Base-by-base conservation (phyloP, 768 basidiomycete genomes). In the Trametes meyenii region DNA sequence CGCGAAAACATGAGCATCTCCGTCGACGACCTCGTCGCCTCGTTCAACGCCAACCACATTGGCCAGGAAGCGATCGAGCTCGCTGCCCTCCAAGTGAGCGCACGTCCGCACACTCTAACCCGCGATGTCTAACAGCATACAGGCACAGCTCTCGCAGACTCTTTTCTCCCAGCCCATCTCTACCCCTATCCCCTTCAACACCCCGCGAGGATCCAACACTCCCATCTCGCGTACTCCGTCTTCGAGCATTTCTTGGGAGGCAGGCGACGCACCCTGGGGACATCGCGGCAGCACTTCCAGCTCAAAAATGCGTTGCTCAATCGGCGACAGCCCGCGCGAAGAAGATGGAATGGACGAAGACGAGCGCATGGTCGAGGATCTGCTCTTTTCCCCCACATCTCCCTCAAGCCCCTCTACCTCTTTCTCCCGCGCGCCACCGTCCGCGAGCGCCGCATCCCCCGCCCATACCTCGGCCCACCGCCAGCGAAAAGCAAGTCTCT, bases 21-120 rank as follows among this genome's bases (percentile, higher is more conserved):
- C 48, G 74, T 82, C 39, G 81, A 82, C 69, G 81, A 82, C 74
- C 82, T 82, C 67, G 77, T 83, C 55, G 74, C 80, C 21, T 81
- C 81, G 12, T 64, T 82, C 66, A 75, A 72, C 44, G 66, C 76
- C 2, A 79, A 75, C 69, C 81, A 82, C 75, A 80, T 82, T 69
- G 80, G 80, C 61, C 82, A 82, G 65, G 81, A 82, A 66, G 80
- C 80, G n/a, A 74, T 77, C 14, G 82, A 82, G 72, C 74, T 82
- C 61, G 79, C 79, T 49, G 70, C 76, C 24, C 75, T 82, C 14
- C 80, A 83, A 76, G 81, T 82, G 66, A 24, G 61, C 53, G 14
- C 56, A n/a, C 46, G 5, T 45, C n/a, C 21, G 10, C 54, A n/a
- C 48, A 11, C 43, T n/a, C 42, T 51, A 52, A 24, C 19, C 17